Evolutionary conservation across 805 yeast genomes (phyloP).

Genomic region (Kodamaea sagamina): DNA sequence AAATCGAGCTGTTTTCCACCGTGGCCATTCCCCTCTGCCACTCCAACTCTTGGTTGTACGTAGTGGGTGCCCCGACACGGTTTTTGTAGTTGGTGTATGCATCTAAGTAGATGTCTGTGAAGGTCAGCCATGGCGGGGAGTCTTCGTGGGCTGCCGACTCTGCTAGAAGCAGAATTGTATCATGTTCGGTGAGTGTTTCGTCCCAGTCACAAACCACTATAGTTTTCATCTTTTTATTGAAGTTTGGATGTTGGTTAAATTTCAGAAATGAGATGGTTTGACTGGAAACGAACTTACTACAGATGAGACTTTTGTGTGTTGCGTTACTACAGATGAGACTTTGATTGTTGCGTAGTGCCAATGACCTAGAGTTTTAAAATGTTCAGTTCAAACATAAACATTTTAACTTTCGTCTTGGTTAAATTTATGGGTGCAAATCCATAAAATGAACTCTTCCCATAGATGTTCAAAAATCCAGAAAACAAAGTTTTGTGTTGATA

Average conservation of each 20-base stretch:
- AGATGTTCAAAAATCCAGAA: too few species aligned
- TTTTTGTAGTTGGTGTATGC: slow-evolving; percentile 35
- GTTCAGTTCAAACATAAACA: too few species aligned
- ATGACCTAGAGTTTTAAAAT: too few species aligned
- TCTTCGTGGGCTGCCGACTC: slow-evolving; percentile 41
- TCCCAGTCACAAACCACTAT: slow-evolving; percentile 54
- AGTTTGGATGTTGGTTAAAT: background rate
- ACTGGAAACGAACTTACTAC: too few species aligned
- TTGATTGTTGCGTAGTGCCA: too few species aligned
- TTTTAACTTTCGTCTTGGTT: too few species aligned
- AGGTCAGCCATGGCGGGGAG: slow-evolving; percentile 27
- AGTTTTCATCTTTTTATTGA: background rate
- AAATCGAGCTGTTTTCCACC: slow-evolving; percentile 53
- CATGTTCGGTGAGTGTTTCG: slow-evolving; percentile 58
- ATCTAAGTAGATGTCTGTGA: slow-evolving; percentile 43
- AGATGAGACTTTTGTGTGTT: too few species aligned
- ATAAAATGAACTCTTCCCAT: too few species aligned
- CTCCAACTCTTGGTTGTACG: slow-evolving; percentile 42
- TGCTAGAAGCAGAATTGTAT: slow-evolving; percentile 56
- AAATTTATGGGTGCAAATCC: too few species aligned
- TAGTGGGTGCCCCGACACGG: slow-evolving; percentile 19
- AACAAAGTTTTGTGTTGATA: too few species aligned
- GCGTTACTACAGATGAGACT: too few species aligned
- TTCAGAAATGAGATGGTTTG: too few species aligned
- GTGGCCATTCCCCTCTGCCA: slow-evolving; percentile 47